These are phyloP conservation scores for Cruciata laevipes DNA, from an alignment of 257 asterid genomes.

Conservation along the genomic window DNA sequence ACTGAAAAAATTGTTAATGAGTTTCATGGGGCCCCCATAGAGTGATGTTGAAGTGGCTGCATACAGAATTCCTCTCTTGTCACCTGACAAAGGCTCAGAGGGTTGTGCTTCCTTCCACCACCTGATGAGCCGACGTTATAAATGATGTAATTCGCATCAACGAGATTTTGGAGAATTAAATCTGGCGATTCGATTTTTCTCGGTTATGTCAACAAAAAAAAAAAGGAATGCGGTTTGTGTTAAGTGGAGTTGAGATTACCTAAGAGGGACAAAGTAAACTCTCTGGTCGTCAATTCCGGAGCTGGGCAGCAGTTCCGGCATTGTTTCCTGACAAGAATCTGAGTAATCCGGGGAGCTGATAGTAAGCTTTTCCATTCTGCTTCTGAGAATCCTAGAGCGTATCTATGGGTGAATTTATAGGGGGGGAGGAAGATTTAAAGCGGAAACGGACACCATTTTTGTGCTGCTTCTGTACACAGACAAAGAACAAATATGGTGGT, in stretches of 20 bases:
- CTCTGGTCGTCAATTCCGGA: slow-evolving; percentile 58
- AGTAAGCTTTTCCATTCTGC: slow-evolving; percentile 36
- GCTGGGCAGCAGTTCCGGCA: slow-evolving; percentile 35
- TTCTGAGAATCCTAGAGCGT: not conserved
- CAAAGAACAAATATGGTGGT: slow-evolving; percentile 41
- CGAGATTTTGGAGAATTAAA: not conserved
- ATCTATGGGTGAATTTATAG: slow-evolving; percentile 13
- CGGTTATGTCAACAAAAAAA: slow-evolving; percentile 6
- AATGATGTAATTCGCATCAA: slow-evolving; percentile 5
- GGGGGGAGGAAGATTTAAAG: slow-evolving; percentile 51
- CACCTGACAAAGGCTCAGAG: slow-evolving; percentile 31
- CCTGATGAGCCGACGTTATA: slow-evolving; percentile 23
- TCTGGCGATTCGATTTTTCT: slow-evolving; percentile 4
- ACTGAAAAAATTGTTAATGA: slow-evolving; percentile 70
- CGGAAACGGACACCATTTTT: slow-evolving; percentile 29
- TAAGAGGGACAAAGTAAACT: slow-evolving; percentile 79
- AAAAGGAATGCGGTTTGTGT: no score
- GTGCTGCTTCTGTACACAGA: slow-evolving; percentile 17
- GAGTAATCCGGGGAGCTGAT: slow-evolving; percentile 35
- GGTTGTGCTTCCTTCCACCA: slow-evolving; percentile 99
- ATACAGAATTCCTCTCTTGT: slow-evolving; percentile 53
- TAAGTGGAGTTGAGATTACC: slow-evolving; percentile 30
- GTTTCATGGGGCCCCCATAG: slow-evolving; percentile 81
- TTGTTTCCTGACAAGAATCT: slow-evolving; percentile 20
- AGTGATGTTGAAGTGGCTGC: slow-evolving; percentile 55